Percentiles rank a stretch among this genome's conserved stretches.
Evolutionary conservation across 2,329 filamentous ascomycete genomes (phyloP).

Genomic region (Emergomyces africanus): DNA sequence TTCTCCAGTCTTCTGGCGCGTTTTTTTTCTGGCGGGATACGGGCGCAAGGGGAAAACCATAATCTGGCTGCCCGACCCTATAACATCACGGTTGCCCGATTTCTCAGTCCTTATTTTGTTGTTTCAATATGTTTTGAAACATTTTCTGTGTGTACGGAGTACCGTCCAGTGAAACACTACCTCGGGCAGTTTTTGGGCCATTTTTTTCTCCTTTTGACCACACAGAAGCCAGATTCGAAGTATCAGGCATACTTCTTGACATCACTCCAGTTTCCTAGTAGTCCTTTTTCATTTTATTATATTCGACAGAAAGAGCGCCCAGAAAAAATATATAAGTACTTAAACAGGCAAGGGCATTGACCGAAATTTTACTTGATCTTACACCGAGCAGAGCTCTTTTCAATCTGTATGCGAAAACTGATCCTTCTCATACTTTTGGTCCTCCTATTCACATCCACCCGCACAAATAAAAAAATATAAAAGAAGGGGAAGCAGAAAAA

Average conservation of each 20-base stretch:
- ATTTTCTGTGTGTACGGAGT: constrained; percentile 1
- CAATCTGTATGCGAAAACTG: background rate
- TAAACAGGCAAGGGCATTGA: background rate
- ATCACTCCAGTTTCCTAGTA: background rate
- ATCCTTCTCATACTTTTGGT: background rate
- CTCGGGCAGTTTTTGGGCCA: background rate
- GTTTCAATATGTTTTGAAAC: constrained; percentile 4
- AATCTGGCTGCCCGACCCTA: background rate
- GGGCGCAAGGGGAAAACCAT: background rate
- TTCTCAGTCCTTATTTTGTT: constrained; percentile 1
- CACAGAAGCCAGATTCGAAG: background rate
- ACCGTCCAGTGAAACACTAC: background rate
- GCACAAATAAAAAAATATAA: background rate
- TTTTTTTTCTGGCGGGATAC: background rate
- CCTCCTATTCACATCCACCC: background rate
- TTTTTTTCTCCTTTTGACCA: background rate
- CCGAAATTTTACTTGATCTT: background rate
- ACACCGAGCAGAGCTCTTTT: background rate
- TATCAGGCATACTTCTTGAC: constrained; percentile 1
- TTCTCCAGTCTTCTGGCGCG: background rate
- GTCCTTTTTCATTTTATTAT: background rate
- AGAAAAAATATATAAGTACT: background rate
- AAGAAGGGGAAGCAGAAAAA: background rate
- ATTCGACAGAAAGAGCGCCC: background rate
- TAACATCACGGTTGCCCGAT: background rate